A percentile compares a stretch with the other conserved stretches of the same genome.
phyloP scores from a whole-genome alignment of 192 early-diverging fungal genomes.

The Linderina pennispora region DNA sequence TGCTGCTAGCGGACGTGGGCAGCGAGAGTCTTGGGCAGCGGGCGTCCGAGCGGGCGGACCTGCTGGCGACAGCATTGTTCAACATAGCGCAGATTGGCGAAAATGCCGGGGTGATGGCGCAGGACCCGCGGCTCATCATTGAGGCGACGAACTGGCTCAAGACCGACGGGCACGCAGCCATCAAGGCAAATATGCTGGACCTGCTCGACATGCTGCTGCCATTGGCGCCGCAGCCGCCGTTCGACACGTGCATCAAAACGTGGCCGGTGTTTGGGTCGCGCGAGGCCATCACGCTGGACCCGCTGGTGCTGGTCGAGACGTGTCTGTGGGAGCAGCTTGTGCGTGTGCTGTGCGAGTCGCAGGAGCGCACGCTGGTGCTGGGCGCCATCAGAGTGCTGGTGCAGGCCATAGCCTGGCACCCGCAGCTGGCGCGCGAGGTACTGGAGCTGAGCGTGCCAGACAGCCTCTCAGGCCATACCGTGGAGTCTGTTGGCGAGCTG shows the following conservation, averaged over 20 bases:
- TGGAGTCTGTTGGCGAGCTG: constrained; percentile 21
- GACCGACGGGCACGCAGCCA: constrained; percentile 1
- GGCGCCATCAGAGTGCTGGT: constrained; percentile 35
- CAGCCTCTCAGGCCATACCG: neutral
- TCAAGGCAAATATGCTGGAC: constrained; percentile 30
- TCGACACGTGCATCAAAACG: constrained; percentile 11
- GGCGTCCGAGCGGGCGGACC: constrained; percentile 17
- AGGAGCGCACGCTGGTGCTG: constrained; percentile 30
- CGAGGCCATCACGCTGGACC: constrained; percentile 17
- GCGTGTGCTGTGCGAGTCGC: constrained; percentile 16
- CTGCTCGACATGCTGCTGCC: constrained; percentile 36
- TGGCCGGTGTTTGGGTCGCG: constrained; percentile 25
- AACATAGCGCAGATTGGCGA: constrained; percentile 41
- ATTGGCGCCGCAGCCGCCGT: constrained; percentile 16
- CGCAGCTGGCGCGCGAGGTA: constrained; percentile 40
- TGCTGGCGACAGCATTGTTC: constrained; percentile 31
- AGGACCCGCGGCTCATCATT: constrained; percentile 31
- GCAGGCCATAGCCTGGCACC: constrained; percentile 40
- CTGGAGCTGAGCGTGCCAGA: constrained; percentile 23
- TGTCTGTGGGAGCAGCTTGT: constrained; percentile 44
- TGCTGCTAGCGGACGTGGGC: constrained; percentile 17
- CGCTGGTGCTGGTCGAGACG: constrained; percentile 32
- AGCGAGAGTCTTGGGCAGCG: constrained; percentile 6
- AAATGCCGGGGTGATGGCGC: constrained; percentile 28
- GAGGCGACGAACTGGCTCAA: constrained; percentile 39